Percentiles rank a stretch among this genome's conserved stretches.
These are phyloP conservation scores for Echria macrotheca DNA, from an alignment of 495 filamentous ascomycete genomes.

Conservation along the genomic window DNA sequence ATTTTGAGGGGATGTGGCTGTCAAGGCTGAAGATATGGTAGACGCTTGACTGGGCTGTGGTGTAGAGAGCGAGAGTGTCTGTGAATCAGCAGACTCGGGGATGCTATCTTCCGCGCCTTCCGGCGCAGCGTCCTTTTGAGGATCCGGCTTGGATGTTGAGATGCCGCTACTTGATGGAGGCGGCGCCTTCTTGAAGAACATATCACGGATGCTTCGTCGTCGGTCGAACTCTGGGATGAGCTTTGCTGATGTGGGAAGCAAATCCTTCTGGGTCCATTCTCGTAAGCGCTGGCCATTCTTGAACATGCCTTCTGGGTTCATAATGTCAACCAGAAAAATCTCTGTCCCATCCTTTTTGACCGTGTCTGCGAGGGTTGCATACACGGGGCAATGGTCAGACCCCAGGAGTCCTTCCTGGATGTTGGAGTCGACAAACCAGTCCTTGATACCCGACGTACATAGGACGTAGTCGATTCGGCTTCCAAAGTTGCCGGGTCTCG, in stretches of 20 bases:
- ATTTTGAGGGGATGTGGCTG: too few relatives aligned
- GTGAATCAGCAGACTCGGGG: not conserved
- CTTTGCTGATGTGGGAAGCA: constrained; percentile 71
- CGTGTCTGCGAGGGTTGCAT: constrained; percentile 18
- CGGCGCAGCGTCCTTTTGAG: not conserved
- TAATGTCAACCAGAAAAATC: constrained; percentile 60
- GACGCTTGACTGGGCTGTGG: not conserved
- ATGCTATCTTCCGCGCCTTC: not conserved
- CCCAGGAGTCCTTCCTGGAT: constrained; percentile 95
- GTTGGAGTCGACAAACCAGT: constrained; percentile 81
- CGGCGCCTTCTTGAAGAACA: constrained; percentile 64
- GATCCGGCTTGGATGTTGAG: too few relatives aligned
- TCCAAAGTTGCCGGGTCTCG: constrained; percentile 84
- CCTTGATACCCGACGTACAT: constrained; percentile 71
- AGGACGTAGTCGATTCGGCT: constrained; percentile 91
- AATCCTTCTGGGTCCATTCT: constrained; percentile 60
- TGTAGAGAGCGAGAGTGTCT: not conserved
- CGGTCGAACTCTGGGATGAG: constrained; percentile 84
- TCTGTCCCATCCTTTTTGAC: constrained; percentile 34
- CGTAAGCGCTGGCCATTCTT: constrained; percentile 59
- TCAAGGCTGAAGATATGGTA: constrained; percentile 6
- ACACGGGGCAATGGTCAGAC: constrained; percentile 96
- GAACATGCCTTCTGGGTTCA: constrained; percentile 78
- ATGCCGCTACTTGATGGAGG: constrained; percentile 14
- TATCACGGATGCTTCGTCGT: constrained; percentile 81